These are phyloP conservation scores for Penicillium goetzii DNA, from an alignment of 495 filamentous ascomycete genomes.

Conservation along the genomic window DNA sequence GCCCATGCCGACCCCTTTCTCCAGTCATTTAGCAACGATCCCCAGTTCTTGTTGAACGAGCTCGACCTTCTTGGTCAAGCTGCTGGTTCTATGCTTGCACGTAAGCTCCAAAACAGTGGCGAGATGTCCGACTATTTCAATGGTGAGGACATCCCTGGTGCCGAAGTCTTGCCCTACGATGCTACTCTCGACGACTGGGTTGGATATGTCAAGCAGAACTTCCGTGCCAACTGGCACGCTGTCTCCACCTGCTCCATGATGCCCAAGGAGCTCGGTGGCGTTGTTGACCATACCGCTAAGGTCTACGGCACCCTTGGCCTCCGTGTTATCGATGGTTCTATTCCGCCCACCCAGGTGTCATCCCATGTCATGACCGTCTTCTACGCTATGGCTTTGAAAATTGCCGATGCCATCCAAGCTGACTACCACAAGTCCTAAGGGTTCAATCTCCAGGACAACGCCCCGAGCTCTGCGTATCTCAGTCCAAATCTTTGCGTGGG, in stretches of 20 bases:
- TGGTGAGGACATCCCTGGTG: not conserved
- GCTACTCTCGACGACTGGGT: not conserved
- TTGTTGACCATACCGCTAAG: not conserved
- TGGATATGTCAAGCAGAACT: constrained; percentile 29
- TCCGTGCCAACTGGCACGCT: constrained; percentile 51
- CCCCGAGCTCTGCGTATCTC: no score
- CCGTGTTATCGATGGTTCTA: not conserved
- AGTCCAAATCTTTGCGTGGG: no score
- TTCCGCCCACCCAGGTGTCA: not conserved
- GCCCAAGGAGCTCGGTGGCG: constrained; percentile 43
- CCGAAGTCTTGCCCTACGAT: not conserved
- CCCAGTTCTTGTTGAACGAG: constrained; percentile 1
- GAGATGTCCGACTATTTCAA: not conserved
- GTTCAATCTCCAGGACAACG: not conserved
- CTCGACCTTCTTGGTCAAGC: not conserved
- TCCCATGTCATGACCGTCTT: not conserved
- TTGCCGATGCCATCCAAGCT: not conserved
- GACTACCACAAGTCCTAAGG: not conserved
- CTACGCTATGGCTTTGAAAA: not conserved
- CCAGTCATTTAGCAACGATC: not conserved
- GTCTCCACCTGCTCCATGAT: constrained; percentile 54
- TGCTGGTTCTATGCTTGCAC: not conserved
- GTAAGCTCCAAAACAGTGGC: not conserved
- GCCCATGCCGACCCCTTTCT: not conserved
- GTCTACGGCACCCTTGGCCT: not conserved